Conservation (phyloP, 1,139 yeast species). For the Pichia sorboxylosa region DNA sequence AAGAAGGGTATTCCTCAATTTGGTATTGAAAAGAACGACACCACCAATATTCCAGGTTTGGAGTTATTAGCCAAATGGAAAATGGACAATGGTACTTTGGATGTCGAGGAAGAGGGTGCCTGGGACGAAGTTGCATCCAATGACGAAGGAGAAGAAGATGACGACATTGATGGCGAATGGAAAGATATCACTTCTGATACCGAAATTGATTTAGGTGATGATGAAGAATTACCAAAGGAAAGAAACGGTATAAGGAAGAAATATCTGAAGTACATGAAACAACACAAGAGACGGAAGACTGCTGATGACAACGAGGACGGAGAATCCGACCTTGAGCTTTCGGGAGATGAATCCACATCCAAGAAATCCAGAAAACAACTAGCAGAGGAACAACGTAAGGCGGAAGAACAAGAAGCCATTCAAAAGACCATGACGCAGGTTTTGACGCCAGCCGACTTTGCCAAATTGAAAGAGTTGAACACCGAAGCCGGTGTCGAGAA, state of each 20-base stretch:
- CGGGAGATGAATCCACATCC: conserved; percentile 27
- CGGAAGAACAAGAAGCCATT: conserved; percentile 35
- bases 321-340: conserved; percentile 33
- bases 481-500: conserved; percentile 77
- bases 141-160: conserved; percentile 29
- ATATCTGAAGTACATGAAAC: conserved; percentile 23
- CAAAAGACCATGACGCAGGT: conserved; percentile 61
- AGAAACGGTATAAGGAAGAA: conserved; percentile 25
- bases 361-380: conserved; percentile 23
- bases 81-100: conserved; percentile 45
- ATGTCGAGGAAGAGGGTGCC: conserved; percentile 32
- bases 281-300: conserved; percentile 22
- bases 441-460: conserved; percentile 94
- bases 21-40: conserved; percentile 57
- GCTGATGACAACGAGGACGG: conserved; percentile 27
- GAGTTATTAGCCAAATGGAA: conserved; percentile 87
- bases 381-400: conserved; percentile 21
- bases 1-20: conserved; percentile 43
- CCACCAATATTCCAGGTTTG: conserved; percentile 74
- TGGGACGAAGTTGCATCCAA: conserved; percentile 32
- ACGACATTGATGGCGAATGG: conserved; percentile 55
- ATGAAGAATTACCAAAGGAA: conserved; percentile 35
- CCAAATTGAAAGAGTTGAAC: conserved; percentile 79
- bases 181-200: conserved; percentile 48
- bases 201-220: conserved; percentile 42